Evolutionary conservation across 1,139 yeast genomes (phyloP).

Genomic region (Blastobotrys persicus): DNA sequence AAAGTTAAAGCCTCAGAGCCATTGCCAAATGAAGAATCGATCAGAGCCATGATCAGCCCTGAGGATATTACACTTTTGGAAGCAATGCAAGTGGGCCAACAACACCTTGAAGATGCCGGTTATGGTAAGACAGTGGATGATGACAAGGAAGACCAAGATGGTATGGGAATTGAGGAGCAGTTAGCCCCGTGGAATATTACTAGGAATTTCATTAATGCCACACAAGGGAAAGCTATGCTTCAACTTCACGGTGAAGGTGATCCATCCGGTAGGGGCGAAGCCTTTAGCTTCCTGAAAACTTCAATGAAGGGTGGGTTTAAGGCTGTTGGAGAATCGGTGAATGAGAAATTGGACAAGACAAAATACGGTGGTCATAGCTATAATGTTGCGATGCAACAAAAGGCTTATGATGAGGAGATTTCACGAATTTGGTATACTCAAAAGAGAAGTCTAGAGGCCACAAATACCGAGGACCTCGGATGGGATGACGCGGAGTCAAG

Average conservation of each 20-base stretch:
- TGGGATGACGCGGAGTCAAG: conserved; percentile 43
- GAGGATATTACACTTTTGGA: conserved; percentile 88
- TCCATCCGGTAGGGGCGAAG: conserved; percentile 89
- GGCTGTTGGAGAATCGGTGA: conserved; percentile 53
- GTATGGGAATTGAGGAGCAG: conserved; percentile 71
- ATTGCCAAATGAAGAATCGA: conserved; percentile 74
- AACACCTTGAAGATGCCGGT: conserved; percentile 69
- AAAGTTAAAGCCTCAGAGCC: conserved; percentile 73
- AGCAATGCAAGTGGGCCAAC: conserved; percentile 92
- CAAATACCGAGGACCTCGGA: conserved; percentile 31
- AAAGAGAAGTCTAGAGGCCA: conserved; percentile 56
- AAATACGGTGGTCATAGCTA: conserved; percentile 65
- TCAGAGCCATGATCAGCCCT: conserved; percentile 83
- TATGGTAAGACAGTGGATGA: conserved; percentile 51
- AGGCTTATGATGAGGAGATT: conserved; percentile 88
- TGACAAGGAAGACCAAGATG: conserved; percentile 43
- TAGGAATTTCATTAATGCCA: conserved; percentile 85
- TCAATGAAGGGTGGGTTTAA: conserved; percentile 94
- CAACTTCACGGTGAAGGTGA: conserved; percentile 97
- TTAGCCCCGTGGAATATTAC: conserved; percentile 93
- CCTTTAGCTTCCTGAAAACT: conserved; percentile 83
- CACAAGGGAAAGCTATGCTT: conserved; percentile 95
- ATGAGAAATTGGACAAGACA: conserved; percentile 43
- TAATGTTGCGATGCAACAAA: conserved; percentile 84
- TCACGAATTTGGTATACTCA: conserved; percentile 90